Percentiles rank a stretch among this genome's conserved stretches.
These are phyloP conservation scores for Malbranchea cinnamomea DNA, from an alignment of 2,329 filamentous ascomycete genomes.

Conservation along the genomic window DNA sequence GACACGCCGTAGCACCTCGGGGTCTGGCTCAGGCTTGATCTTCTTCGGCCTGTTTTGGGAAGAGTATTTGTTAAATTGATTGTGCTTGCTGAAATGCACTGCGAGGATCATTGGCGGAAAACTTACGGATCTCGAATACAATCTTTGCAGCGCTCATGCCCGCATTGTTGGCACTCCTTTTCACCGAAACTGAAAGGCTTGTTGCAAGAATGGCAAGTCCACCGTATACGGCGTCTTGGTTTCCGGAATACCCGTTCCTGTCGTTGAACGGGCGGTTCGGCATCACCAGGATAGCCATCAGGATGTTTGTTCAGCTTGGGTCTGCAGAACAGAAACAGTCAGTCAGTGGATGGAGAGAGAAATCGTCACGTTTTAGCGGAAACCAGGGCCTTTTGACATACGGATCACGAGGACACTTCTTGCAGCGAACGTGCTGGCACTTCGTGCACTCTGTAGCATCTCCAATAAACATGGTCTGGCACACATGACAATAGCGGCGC, in stretches of 20 bases:
- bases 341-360: not conserved
- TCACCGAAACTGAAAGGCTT: slow-evolving; percentile 19
- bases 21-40: slow-evolving; percentile 24
- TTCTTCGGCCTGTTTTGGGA: slow-evolving; percentile 29
- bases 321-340: slow-evolving; percentile 14
- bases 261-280: slow-evolving; percentile 19
- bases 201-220: slow-evolving; percentile 27
- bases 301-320: slow-evolving; percentile 29
- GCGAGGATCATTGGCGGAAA: not conserved
- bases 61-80: too few relatives aligned
- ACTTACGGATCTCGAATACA: slow-evolving; percentile 30
- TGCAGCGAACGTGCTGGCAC: slow-evolving; percentile 63
- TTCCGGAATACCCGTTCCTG: slow-evolving; percentile 24
- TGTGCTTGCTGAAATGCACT: too few relatives aligned
- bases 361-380: not conserved
- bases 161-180: slow-evolving; percentile 23
- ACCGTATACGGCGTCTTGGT: slow-evolving; percentile 24
- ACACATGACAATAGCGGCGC: slow-evolving; percentile 62
- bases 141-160: slow-evolving; percentile 26
- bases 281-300: slow-evolving; percentile 31
- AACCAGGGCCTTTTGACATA: slow-evolving; percentile 32
- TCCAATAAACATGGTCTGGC: slow-evolving; percentile 45
- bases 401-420: slow-evolving; percentile 66
- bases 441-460: slow-evolving; percentile 48
- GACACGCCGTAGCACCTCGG: slow-evolving; percentile 23